Base-by-base conservation (phyloP, 768 basidiomycete species). In the Xerocomus potaroensis region DNA sequence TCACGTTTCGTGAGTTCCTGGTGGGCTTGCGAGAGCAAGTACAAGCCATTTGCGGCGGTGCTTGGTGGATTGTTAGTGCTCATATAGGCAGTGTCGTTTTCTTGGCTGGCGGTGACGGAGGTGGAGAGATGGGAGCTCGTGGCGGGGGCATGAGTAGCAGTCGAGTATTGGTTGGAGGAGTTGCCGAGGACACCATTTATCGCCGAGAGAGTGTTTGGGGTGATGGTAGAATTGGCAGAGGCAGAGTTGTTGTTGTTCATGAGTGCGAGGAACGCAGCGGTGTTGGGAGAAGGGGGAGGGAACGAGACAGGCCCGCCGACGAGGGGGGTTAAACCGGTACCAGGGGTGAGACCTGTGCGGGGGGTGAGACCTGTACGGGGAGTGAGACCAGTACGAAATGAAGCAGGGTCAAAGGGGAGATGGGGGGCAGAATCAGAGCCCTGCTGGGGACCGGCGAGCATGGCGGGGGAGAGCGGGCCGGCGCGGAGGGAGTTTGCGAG, bases 1-100 rank as follows among this genome's bases (percentile, higher is more conserved):
- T 95, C 92, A n/a, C 91, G 82, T 71, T 94, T 95, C 30, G 89
- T 90, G 49, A 96, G 81, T 73, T 95, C 93, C 65, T 96, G 93
- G 63, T 96, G 93, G 22, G 93, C 94, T 69, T 97, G 93, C 1
- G 84, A 87, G 43, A 97, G 82, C 39, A 97, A 74, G 71, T 94
- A 97, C 37, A 97, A 80, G 22, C 94, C 93, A 62, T 95, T 96
- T 42, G 91, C 87, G 44, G 91, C 90, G 16, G 80, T 75, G 35
- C 67, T 78, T 2, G 90, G 75, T 8, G 86, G 79, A 33, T 71
- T 82, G 39, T 74, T 74, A 3, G 85, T 69, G 18, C 71, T 69
- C 51, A 62, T 65, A 38, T 69, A 74, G 48, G 58, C 48, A 16
- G 65, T 27, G 14, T 69, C 58, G 31, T 52, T 64, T 22, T 70